These are phyloP conservation scores for Sugiyamaella sp. DNA, from an alignment of 1,139 yeast species.

Conservation along the genomic window DNA sequence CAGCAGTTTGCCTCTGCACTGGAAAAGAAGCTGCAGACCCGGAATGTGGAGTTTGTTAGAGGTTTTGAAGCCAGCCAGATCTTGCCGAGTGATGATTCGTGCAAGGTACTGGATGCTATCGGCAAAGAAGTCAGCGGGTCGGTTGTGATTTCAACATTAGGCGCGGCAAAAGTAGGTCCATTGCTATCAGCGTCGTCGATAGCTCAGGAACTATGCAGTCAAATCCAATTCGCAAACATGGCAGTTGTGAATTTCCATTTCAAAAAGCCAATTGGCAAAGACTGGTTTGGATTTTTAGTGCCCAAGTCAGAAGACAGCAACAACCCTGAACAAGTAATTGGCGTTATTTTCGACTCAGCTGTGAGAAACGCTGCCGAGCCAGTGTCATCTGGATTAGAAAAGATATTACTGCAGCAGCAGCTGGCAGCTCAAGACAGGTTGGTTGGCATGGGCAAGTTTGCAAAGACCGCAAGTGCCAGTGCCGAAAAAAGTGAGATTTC, in stretches of 20 bases:
- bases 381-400: slow-evolving; percentile 13
- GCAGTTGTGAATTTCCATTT: slow-evolving; percentile 44
- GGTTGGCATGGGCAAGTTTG: slow-evolving; percentile 10
- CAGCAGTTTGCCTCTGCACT: slow-evolving; percentile 37
- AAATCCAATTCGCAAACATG: slow-evolving; percentile 38
- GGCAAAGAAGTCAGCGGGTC: slow-evolving; percentile 27
- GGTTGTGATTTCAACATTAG: slow-evolving; percentile 39
- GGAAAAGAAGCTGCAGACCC: slow-evolving; percentile 46
- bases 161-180: slow-evolving; percentile 32
- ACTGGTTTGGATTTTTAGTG: slow-evolving; percentile 88
- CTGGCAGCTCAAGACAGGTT: slow-evolving; percentile 1
- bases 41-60: slow-evolving; percentile 49
- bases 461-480: slow-evolving; percentile 1
- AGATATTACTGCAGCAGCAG: slow-evolving; percentile 8
- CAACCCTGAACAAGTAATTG: slow-evolving; percentile 68
- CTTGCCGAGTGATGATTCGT: slow-evolving; percentile 23
- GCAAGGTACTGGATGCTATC: slow-evolving; percentile 22
- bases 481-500: not conserved
- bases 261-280: slow-evolving; percentile 36
- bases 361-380: slow-evolving; percentile 47
- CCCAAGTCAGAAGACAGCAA: slow-evolving; percentile 54
- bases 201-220: slow-evolving; percentile 27
- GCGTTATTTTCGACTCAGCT: slow-evolving; percentile 90
- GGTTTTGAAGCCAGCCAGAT: slow-evolving; percentile 29
- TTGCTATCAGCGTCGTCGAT: slow-evolving; percentile 24